These are phyloP conservation scores for Trapa incisa DNA, from an alignment of 345 rosid species.

Conservation along the genomic window DNA sequence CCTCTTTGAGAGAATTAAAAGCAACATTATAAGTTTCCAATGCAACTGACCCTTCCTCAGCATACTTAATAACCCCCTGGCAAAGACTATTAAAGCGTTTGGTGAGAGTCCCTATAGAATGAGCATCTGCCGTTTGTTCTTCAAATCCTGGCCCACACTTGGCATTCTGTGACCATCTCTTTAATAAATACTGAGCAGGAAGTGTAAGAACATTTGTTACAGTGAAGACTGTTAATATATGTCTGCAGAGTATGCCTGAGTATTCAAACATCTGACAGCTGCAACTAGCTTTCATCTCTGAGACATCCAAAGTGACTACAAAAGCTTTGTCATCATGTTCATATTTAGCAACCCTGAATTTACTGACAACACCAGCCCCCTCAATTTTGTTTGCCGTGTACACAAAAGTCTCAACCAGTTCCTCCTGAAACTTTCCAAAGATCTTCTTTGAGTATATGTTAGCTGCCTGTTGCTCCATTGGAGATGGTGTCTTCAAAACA, in stretches of 20 bases:
- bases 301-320: slow-evolving; percentile 26
- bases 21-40: slow-evolving; percentile 43
- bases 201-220: slow-evolving; percentile 55
- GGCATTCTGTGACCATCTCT: slow-evolving; percentile 54
- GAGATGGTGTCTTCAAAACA: slow-evolving; percentile 49
- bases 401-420: slow-evolving; percentile 56
- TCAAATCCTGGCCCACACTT: slow-evolving; percentile 34
- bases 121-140: slow-evolving; percentile 22
- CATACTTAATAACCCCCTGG: slow-evolving; percentile 40
- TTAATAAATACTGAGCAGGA: slow-evolving; percentile 44
- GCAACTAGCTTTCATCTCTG: slow-evolving; percentile 44
- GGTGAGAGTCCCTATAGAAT: slow-evolving; percentile 28
- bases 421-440: slow-evolving; percentile 58
- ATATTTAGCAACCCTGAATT: slow-evolving; percentile 46
- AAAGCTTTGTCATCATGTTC: slow-evolving; percentile 50
- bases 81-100: slow-evolving; percentile 47
- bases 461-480: slow-evolving; percentile 66
- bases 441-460: slow-evolving; percentile 45
- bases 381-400: slow-evolving; percentile 53
- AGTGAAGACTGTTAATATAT: slow-evolving; percentile 52
- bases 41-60: slow-evolving; percentile 46
- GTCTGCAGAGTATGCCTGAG: slow-evolving; percentile 49
- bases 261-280: slow-evolving; percentile 69
- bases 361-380: slow-evolving; percentile 31
- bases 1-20: slow-evolving; percentile 31